Evolutionary conservation across 192 early-diverging fungal genomes (phyloP), one percentile per base, ranked within the genome.

Genomic region (Coemansia sp.): DNA sequence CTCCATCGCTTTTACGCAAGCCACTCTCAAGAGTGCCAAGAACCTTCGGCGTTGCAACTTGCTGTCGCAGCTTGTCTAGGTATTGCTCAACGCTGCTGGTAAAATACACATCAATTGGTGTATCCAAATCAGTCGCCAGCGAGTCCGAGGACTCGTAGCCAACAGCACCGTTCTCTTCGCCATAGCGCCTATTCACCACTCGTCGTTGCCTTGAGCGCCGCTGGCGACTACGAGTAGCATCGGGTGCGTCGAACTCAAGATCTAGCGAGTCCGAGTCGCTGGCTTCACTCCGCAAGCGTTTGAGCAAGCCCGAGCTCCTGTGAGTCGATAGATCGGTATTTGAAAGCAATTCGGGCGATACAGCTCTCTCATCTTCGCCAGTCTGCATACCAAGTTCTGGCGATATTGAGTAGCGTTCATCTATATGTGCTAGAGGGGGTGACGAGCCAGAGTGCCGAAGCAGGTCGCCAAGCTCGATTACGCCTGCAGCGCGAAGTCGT

Each of bases 41-140:
- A 24, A n/a, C 41, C 19, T 59, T 15, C 34, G 70, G 58, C 1
- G 44, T 61, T 3, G 64, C 15, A 0, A 80, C 24, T 31, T 80
- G 78, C 27, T 69, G 72, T 19, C 79, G 79, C n/a, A 82, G 71
- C 19, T 64, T 75, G 8, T 76, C 74, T 62, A 82, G 50, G 34
- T 82, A 82, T 19, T 76, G 68, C 41, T 82, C 79, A 44, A 82
- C 65, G 36, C 74, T 76, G 61, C 39, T 76, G 31, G 79, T 69
- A 45, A 82, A 74, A 45, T 76, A 71, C 32, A 45, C 39, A 20
- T 82, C 79, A 5, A 75, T 65, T 0, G 72, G 50, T 8, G 67
- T 63, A 2, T 75, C 74, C 19, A 64, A 56, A 13, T 59, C 68
- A 2, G 72, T 63, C 10, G 50, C 74, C 41, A 70, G 24, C 45